These are phyloP conservation scores for Arachis monticola DNA, from an alignment of 331 rosid genomes.

Conservation along the genomic window DNA sequence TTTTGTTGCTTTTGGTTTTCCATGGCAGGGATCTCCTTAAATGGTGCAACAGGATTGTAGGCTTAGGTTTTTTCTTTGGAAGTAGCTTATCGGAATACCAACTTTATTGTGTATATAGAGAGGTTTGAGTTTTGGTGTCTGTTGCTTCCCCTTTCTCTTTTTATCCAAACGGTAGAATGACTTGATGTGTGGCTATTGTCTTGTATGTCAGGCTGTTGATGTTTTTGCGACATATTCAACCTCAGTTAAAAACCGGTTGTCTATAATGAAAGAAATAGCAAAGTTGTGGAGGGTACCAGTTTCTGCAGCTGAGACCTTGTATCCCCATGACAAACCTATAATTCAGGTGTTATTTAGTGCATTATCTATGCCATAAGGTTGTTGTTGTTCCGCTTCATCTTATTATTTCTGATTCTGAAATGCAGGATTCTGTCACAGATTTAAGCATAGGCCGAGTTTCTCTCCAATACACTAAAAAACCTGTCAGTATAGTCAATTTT, in stretches of 20 bases:
- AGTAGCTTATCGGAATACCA: slow-evolving; percentile 57
- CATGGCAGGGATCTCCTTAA: slow-evolving; percentile 87
- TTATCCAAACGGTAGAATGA: neutral
- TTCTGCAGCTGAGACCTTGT: slow-evolving; percentile 61
- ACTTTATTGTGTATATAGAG: slow-evolving; percentile 64
- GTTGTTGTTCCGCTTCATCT: slow-evolving; percentile 17
- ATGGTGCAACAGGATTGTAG: slow-evolving; percentile 88
- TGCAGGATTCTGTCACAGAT: slow-evolving; percentile 68
- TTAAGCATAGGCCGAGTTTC: slow-evolving; percentile 78
- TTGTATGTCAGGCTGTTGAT: slow-evolving; percentile 78
- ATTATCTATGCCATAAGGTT: slow-evolving; percentile 5
- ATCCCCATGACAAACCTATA: slow-evolving; percentile 69
- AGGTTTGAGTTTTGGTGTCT: slow-evolving; percentile 52
- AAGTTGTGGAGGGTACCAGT: slow-evolving; percentile 65
- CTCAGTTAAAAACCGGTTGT: slow-evolving; percentile 61
- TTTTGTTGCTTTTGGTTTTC: slow-evolving; percentile 34
- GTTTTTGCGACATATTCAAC: slow-evolving; percentile 82
- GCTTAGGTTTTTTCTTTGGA: slow-evolving; percentile 57
- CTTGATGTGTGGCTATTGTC: slow-evolving; percentile 28
- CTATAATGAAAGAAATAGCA: slow-evolving; percentile 73
- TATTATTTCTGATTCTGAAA: slow-evolving; percentile 45
- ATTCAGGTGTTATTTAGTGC: slow-evolving; percentile 63
- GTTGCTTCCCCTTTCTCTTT: neutral
- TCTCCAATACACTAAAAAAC: slow-evolving; percentile 49
- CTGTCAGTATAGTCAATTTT: slow-evolving; percentile 54